Percentiles rank a stretch among this genome's conserved stretches.
These are phyloP conservation scores for Paracoccidioides brasiliensis DNA, from an alignment of 2,329 filamentous ascomycete genomes.

Conservation along the genomic window DNA sequence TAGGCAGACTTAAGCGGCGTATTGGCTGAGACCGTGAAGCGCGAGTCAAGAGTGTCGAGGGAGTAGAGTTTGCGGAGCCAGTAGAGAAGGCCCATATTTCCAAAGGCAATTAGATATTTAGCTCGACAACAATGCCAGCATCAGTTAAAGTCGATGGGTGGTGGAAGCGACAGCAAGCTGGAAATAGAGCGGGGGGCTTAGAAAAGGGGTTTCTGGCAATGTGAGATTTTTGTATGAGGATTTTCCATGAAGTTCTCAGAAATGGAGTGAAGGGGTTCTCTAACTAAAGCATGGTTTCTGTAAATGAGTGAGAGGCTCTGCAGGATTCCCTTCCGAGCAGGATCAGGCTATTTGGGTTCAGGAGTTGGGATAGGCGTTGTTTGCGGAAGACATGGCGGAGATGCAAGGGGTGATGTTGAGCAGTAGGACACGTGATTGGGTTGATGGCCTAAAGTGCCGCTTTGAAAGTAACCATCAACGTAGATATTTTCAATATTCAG, in stretches of 20 bases:
- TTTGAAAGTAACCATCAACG: too few relatives aligned
- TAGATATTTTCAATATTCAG: too few relatives aligned
- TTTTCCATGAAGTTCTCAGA: background rate
- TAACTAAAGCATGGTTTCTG: background rate
- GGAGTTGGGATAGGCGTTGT: background rate
- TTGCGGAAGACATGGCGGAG: background rate
- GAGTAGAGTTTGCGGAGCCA: constrained; percentile 46
- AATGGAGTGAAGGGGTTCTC: background rate
- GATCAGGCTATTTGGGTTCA: background rate
- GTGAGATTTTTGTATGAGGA: background rate
- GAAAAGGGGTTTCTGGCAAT: background rate
- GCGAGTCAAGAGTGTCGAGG: constrained; percentile 55
- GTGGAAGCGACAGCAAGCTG: background rate
- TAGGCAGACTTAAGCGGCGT: constrained; percentile 52
- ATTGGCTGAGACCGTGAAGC: constrained; percentile 57
- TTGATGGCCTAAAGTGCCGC: too few relatives aligned
- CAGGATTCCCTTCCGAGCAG: background rate
- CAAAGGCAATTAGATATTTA: background rate
- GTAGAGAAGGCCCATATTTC: constrained; percentile 34
- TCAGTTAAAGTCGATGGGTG: background rate
- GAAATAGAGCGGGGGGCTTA: background rate
- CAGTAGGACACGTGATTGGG: background rate
- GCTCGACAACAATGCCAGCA: background rate
- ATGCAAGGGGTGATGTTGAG: background rate
- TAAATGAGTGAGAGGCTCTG: background rate